Base-by-base conservation (phyloP, 2,329 filamentous ascomycete genomes). In the Fusarium denticulatum region DNA sequence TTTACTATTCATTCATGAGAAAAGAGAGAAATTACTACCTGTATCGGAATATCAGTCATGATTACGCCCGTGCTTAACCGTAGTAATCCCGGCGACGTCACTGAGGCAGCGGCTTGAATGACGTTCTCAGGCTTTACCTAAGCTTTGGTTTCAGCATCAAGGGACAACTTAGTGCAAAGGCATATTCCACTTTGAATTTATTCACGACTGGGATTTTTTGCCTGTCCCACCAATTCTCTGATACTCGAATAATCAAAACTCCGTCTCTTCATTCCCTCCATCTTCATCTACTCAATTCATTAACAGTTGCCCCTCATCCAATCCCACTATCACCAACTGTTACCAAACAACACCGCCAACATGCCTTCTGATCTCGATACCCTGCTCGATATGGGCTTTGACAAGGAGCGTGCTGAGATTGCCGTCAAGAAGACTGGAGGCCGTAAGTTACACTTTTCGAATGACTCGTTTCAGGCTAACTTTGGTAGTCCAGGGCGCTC, bases 381-480 rank as follows among this genome's bases (percentile, higher is more conserved):
- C 40, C 84, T 93, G 76, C 80, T 92, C 73, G 90, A 92, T 59
- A 92, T 93, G 90, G 91, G 91, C 83, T 99, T 99, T 80, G 94
- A 97, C 73, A 90, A 91, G 78, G 90, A 94, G 79, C 91, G 94
- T 74, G 92, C 94, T 52, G 89, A 95, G 81, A 84, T 98, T 50
- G 96, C 96, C 40, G 87, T 97, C 73, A 94, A 96, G 84, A 94
- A 93, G 79, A 89, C 91, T 18, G 94, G 95, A 71, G 93, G 93
- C 65, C 84, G 95, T 94, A 86, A 84, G 93, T 85, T 32, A 56
- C 28, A 37, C 10, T 14, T 13, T 15, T 18, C 18, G 36, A 9
- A 18, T 30, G 32, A 18, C 39, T 30, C 15, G 22, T 58, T 28
- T 9, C 30, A 39, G 16, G 40, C 72, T 78, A 46, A 73, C 57